A percentile compares a stretch with the other conserved stretches of the same genome.
Evolutionary conservation across 352 stramenopile species (phyloP).

Genomic region (Globisporangium alternatum): DNA sequence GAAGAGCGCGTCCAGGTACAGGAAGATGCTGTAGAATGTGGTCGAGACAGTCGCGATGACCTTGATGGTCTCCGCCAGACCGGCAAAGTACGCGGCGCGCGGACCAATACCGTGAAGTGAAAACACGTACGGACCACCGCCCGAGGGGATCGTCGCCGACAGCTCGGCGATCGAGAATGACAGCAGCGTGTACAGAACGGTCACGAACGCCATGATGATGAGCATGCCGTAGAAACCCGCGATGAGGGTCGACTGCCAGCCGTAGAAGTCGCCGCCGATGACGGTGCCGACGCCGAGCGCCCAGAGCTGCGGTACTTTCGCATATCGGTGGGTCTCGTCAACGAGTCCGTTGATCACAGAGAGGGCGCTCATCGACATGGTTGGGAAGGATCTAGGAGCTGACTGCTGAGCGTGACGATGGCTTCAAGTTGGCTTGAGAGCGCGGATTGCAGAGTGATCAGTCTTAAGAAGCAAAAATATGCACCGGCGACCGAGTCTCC

Average conservation of each 20-base stretch:
- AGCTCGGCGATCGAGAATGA: constrained; percentile 74
- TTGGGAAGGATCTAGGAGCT: background rate
- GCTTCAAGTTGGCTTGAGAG: background rate
- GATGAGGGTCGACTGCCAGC: constrained; percentile 63
- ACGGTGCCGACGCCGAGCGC: constrained; percentile 62
- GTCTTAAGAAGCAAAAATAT: background rate
- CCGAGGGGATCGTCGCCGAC: constrained; percentile 50
- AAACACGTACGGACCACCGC: constrained; percentile 71
- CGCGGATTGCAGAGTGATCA: constrained; percentile 26
- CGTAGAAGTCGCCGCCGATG: constrained; percentile 71
- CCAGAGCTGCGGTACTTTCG: constrained; percentile 60
- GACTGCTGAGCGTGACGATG: constrained; percentile 2
- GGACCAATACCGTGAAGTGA: constrained; percentile 55
- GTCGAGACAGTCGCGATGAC: constrained; percentile 48
- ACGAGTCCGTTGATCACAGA: constrained; percentile 8
- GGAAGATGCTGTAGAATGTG: constrained; percentile 51
- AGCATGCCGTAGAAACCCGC: constrained; percentile 63
- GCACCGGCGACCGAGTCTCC: background rate
- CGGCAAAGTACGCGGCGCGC: constrained; percentile 52
- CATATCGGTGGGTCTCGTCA: constrained; percentile 43
- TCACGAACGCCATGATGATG: constrained; percentile 57
- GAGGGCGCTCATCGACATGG: background rate
- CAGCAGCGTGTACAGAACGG: constrained; percentile 63
- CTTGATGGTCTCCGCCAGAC: constrained; percentile 63
- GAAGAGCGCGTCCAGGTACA: constrained; percentile 56